Evolutionary conservation across 768 basidiomycete species (phyloP), one percentile per base, ranked within the genome.

Genomic region (Artomyces pyxidatus): DNA sequence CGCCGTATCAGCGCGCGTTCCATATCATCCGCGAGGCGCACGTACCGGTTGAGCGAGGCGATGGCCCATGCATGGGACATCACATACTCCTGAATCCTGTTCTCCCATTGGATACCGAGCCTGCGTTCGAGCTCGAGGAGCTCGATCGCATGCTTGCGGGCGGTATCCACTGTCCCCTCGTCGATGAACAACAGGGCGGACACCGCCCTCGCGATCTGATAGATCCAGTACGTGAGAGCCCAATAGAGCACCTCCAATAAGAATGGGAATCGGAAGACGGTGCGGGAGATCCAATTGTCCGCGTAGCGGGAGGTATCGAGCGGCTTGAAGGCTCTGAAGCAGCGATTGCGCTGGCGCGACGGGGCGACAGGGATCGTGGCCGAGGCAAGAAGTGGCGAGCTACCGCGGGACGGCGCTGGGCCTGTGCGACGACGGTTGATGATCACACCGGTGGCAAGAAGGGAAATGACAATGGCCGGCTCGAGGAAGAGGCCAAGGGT

Each of bases 171-270:
- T 12, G 50, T 51, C 16, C 48, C 48, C 27, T 51, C 50, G 37
- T 51, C 50, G 21, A 51, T 46, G 38, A 51, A 46, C 37, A 46
- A 28, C 6, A 45, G 37, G 9, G 50, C 50, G 10, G 45, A 47
- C 21, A 51, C 37, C 3, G 50, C 50, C 8, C 50, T 43, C 2
- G 44, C 50, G 27, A 51, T 46, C 50, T 51, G 50, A 37, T 51
- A 51, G 26, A 51, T 45, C 44, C 50, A 51, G 38, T 51, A 51
- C 19, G 50, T 51, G 50, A 45, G 43, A n/a, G 38, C 44, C 50
- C 50, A 51, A 38, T 51, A 51, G 4, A 45, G 39, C 17, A 46
- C 50, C 44, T 51, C 50, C 17, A 51, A 37, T 10, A 51, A 16
- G 35, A 51, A 51, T n/a, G 50, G 50, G 29, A 27, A 51, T 27